Evolutionary conservation across 805 yeast genomes (phyloP).

Genomic region (Kazachstania psychrophila): DNA sequence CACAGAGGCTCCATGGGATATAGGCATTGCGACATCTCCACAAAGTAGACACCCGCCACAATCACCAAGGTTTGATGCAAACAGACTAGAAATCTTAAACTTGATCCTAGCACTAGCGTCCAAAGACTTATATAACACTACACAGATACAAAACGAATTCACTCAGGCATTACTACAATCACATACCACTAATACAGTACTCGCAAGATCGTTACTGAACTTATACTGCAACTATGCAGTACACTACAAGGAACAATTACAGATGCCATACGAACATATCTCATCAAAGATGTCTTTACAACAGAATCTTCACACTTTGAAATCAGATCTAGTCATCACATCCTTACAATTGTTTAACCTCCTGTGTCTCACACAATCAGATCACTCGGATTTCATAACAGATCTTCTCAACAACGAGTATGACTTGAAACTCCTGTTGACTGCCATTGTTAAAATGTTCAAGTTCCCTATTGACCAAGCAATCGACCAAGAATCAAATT

Average conservation of each 20-base stretch:
- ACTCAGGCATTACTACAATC: neutral
- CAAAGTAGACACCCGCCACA: slow-evolving; percentile 23
- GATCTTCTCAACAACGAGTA: slow-evolving; percentile 43
- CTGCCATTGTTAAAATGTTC: slow-evolving; percentile 41
- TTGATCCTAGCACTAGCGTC: slow-evolving; percentile 55
- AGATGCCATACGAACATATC: slow-evolving; percentile 10
- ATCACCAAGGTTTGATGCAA: slow-evolving; percentile 42
- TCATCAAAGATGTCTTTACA: slow-evolving; percentile 14
- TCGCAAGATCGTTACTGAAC: neutral
- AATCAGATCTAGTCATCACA: slow-evolving; percentile 42
- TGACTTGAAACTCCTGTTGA: slow-evolving; percentile 44
- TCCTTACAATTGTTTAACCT: slow-evolving; percentile 54
- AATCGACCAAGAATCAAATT: slow-evolving; percentile 32
- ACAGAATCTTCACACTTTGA: slow-evolving; percentile 15
- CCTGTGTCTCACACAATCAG: slow-evolving; percentile 26
- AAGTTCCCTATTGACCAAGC: slow-evolving; percentile 36
- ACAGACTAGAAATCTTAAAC: slow-evolving; percentile 59
- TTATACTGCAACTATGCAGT: slow-evolving; percentile 44
- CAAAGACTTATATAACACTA: slow-evolving; percentile 49
- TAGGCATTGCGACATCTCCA: slow-evolving; percentile 53
- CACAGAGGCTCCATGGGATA: slow-evolving; percentile 50
- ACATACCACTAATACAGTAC: too few species aligned
- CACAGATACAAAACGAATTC: too few species aligned
- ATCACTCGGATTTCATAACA: slow-evolving; percentile 10
- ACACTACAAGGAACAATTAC: slow-evolving; percentile 28